phyloP scores from a whole-genome alignment of 2,329 filamentous ascomycete genomes.

The Fusarium nurragi region DNA sequence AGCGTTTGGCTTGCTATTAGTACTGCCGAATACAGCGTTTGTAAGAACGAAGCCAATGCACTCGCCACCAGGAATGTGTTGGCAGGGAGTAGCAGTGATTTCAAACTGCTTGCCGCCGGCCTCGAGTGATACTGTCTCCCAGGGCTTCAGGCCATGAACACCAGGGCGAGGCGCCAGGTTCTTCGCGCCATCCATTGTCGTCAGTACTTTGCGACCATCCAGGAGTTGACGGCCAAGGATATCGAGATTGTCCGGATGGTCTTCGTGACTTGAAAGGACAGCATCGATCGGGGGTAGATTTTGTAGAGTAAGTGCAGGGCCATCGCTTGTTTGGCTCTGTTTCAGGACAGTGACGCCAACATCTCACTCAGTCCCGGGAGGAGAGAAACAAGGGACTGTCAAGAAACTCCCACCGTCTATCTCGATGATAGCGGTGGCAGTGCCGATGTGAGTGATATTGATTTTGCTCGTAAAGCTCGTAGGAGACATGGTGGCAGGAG shows the following conservation, averaged over 20 bases:
- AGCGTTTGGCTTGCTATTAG: no score
- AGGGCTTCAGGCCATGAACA: not conserved
- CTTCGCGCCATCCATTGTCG: not conserved
- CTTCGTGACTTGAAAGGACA: constrained; percentile 6
- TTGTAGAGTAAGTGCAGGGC: not conserved
- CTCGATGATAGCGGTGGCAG: not conserved
- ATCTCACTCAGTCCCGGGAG: not conserved
- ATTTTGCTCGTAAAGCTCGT: not conserved
- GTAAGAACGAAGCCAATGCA: not conserved
- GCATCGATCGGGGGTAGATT: constrained; percentile 3
- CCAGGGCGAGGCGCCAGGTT: not conserved
- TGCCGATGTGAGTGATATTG: not conserved
- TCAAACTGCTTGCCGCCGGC: constrained; percentile 1
- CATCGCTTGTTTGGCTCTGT: not conserved
- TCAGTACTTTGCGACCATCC: not conserved
- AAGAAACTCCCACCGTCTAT: not conserved
- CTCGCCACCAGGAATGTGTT: not conserved
- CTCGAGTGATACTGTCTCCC: not conserved
- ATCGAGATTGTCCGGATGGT: constrained; percentile 9
- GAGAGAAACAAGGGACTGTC: not conserved
- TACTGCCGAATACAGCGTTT: not conserved
- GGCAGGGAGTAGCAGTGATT: not conserved
- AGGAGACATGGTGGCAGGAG: no score
- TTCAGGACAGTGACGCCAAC: not conserved
- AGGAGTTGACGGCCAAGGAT: not conserved